Percentiles rank a stretch among this genome's conserved stretches.
Conservation (phyloP, 768 basidiomycete genomes). For the Thelephora aurantiotincta region DNA sequence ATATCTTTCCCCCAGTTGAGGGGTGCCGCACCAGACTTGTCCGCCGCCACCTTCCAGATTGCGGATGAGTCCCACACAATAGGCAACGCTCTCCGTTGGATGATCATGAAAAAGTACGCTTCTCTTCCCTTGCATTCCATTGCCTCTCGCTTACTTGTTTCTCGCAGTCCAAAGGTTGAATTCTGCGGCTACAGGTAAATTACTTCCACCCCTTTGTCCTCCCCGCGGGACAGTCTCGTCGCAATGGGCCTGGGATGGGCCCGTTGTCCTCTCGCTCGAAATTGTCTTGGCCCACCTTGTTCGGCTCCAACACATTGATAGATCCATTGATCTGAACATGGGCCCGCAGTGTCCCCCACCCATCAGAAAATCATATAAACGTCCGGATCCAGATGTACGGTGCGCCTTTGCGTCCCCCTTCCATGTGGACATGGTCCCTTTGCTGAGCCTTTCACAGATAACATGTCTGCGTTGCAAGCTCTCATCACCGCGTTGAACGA, state of each 20-base stretch:
- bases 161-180: constrained; percentile 82
- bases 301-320: too few relatives aligned
- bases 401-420: constrained; percentile 26
- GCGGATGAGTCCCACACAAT: constrained; percentile 92
- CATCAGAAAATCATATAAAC: constrained; percentile 93
- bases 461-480: constrained; percentile 73
- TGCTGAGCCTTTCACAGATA: constrained; percentile 33
- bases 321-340: constrained; percentile 6
- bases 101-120: constrained; percentile 96
- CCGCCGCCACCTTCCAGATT: constrained; percentile 84
- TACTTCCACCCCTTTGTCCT: constrained; percentile 1
- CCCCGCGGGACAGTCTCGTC: not conserved
- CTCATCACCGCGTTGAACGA: constrained; percentile 64
- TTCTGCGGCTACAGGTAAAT: constrained; percentile 93
- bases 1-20: constrained; percentile 42
- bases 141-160: constrained; percentile 1
- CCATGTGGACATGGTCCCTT: not conserved
- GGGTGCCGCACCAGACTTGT: constrained; percentile 68
- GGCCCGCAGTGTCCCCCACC: constrained; percentile 67
- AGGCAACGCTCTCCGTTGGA: constrained; percentile 91
- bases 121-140: constrained; percentile 2
- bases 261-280: too few relatives aligned
- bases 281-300: too few relatives aligned
- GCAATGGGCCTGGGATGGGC: not conserved
- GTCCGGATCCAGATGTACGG: constrained; percentile 99